A percentile compares a stretch with the other conserved stretches of the same genome.
Conservation (phyloP, 176 grass and related monocot genomes). For the Carex kokanica region DNA sequence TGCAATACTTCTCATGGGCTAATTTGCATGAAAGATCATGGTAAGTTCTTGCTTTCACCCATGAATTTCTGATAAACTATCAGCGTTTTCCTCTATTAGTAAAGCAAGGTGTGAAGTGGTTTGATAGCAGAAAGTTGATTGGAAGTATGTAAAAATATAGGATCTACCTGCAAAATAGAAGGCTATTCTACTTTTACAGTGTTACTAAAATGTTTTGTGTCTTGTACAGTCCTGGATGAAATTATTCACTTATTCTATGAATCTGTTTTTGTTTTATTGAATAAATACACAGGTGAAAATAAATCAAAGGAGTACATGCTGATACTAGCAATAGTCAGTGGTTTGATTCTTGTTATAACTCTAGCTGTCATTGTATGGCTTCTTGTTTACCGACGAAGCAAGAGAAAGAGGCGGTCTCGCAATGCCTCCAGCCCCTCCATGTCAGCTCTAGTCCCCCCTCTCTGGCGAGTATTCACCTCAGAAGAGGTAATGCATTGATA, state of each 20-base stretch:
- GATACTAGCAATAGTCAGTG: constrained; percentile 64
- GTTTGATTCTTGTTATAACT: constrained; percentile 75
- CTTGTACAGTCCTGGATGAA: not conserved
- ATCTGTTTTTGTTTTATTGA: constrained; percentile 18
- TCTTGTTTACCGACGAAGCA: constrained; percentile 74
- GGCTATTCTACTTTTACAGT: not conserved
- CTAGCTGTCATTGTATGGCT: constrained; percentile 78
- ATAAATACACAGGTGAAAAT: constrained; percentile 54
- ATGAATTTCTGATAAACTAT: not conserved
- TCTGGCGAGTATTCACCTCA: constrained; percentile 82
- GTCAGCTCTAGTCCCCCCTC: constrained; percentile 63
- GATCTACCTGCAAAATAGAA: not conserved
- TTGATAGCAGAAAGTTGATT: not conserved
- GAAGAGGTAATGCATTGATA: constrained; percentile 49
- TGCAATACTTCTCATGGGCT: constrained; percentile 63
- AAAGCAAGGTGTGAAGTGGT: not conserved
- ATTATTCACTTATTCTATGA: not conserved
- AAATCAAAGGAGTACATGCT: constrained; percentile 78
- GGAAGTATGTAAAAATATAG: not conserved
- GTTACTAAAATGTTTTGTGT: not conserved
- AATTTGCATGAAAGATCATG: constrained; percentile 69
- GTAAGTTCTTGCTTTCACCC: constrained; percentile 32
- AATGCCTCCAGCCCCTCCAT: constrained; percentile 58
- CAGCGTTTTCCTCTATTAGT: not conserved
- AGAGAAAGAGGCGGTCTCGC: constrained; percentile 80